Percentiles rank a stretch among this genome's conserved stretches.
Conservation (phyloP, 345 rosid genomes). For the Lenwebbia sp. region DNA sequence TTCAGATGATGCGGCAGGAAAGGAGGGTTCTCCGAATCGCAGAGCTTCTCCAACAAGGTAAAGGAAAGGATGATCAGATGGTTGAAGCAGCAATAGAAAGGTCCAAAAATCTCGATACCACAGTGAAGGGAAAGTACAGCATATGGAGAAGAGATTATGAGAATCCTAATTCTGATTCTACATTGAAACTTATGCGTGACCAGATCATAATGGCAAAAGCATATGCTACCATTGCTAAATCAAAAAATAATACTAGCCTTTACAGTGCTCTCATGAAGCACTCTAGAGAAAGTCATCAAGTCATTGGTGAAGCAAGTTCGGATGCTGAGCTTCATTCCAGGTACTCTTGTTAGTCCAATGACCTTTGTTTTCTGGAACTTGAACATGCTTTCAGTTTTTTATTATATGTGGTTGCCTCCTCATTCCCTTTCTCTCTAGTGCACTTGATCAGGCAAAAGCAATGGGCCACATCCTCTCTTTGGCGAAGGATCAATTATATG, state of each 20-base stretch:
- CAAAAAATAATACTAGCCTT: constrained; percentile 45
- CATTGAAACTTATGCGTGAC: constrained; percentile 86
- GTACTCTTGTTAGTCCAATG: constrained; percentile 20
- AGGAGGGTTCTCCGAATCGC: constrained; percentile 57
- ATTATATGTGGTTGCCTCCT: neutral
- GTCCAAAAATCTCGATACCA: constrained; percentile 41
- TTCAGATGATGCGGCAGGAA: constrained; percentile 49
- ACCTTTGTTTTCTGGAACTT: constrained; percentile 2
- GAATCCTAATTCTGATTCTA: constrained; percentile 72
- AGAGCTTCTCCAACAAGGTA: constrained; percentile 49
- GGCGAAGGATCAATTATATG: constrained; percentile 75
- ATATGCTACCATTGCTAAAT: constrained; percentile 80
- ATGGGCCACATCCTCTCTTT: constrained; percentile 81
- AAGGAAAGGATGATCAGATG: constrained; percentile 42
- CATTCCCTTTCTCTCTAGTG: constrained; percentile 29
- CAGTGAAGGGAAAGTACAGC: constrained; percentile 62
- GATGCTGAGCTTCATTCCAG: constrained; percentile 79
- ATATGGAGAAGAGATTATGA: constrained; percentile 94
- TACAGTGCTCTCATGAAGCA: constrained; percentile 52
- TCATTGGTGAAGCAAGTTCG: constrained; percentile 64
- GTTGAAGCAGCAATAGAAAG: constrained; percentile 53
- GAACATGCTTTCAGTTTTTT: neutral
- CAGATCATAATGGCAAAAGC: constrained; percentile 96
- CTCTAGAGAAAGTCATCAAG: constrained; percentile 46
- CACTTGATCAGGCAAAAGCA: constrained; percentile 77